These are phyloP conservation scores for Pseudomassariella vexata DNA, from an alignment of 2,329 filamentous ascomycete species.

Conservation along the genomic window DNA sequence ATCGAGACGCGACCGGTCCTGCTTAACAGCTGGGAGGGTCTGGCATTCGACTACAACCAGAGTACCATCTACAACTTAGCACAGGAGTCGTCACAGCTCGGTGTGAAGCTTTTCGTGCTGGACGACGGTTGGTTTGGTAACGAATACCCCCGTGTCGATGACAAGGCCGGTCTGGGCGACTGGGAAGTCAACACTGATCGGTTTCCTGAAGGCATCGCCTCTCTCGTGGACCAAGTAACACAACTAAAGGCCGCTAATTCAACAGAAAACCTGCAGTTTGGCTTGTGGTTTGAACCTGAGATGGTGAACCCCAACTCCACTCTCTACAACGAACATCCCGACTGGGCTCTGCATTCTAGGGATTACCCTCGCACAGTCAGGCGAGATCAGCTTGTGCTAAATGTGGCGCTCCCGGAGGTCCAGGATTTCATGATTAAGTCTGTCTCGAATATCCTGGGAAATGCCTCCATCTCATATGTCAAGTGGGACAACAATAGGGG, in stretches of 20 bases:
- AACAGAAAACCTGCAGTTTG: conserved; percentile 47
- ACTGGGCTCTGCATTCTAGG: conserved; percentile 57
- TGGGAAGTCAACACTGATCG: conserved; percentile 53
- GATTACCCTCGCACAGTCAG: conserved; percentile 48
- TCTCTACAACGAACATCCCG: conserved; percentile 55
- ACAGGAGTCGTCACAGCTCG: conserved; percentile 49
- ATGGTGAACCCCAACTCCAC: conserved; percentile 61
- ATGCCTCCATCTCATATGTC: conserved; percentile 50
- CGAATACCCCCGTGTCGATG: conserved; percentile 53
- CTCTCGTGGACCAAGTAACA: conserved; percentile 42
- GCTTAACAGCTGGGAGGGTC: conserved; percentile 62
- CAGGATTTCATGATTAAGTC: conserved; percentile 56
- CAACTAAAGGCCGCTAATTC: conserved; percentile 31
- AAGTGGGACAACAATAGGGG: conserved; percentile 67
- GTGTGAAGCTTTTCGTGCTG: conserved; percentile 57
- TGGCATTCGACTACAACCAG: conserved; percentile 53
- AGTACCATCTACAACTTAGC: conserved; percentile 50
- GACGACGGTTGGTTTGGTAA: conserved; percentile 65
- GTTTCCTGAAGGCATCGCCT: conserved; percentile 54
- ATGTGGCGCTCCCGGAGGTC: conserved; percentile 54
- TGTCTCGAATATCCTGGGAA: conserved; percentile 48
- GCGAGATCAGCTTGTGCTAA: conserved; percentile 56
- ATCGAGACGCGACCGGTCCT: conserved; percentile 46
- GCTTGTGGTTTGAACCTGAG: conserved; percentile 63
- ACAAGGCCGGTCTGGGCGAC: conserved; percentile 55